Base-by-base conservation (phyloP, 768 basidiomycete species). In the Suillus sp. region DNA sequence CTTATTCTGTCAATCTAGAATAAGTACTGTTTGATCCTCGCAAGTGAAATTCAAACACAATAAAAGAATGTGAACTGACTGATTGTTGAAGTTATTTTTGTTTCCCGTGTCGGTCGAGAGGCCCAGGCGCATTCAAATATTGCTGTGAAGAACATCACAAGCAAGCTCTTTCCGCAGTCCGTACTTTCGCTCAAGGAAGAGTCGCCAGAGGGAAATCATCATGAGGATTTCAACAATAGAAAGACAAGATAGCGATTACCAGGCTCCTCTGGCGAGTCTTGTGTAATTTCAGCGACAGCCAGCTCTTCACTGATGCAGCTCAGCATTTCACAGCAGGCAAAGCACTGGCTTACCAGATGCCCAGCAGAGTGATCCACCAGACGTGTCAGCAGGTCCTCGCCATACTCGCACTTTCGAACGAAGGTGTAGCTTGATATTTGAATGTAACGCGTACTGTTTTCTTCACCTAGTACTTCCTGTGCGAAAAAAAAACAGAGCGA, bases 361-460 rank as follows among this genome's bases (percentile, higher is more conserved):
- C 71, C 66, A 7, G 69, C 58, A 60, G 60, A 71, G 40, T 62
- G 69, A 57, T 76, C 72, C 32, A 76, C 54, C 20, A 16, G 68
- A 71, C n/a, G 76, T 57, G 51, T 77, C 67, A 34, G 40, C 58
- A 48, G 73, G 69, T 43, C 76, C 56, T 16, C 70, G 73, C 70
- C 74, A 74, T 45, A 76, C 73, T 61, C 54, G 68, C 27, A 68
- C 67, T 30, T 50, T 14, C 7, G 7, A 27, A n/a, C 20, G 9
- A 42, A 9, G 25, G 13, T 37, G 9, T 38, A 35, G 57, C 43
- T 48, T 32, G 32, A 42, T 48, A 13, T 27, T 38, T 38, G 45
- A 47, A 50, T 34, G 11, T 10, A 18, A 34, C 7, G 11, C 43
- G 18, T 16, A 47, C 69, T 74, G 16, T 55, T 65, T 25, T 55